phyloP scores from a whole-genome alignment of 345 rosid species.

The Eucalyptus sp. region DNA sequence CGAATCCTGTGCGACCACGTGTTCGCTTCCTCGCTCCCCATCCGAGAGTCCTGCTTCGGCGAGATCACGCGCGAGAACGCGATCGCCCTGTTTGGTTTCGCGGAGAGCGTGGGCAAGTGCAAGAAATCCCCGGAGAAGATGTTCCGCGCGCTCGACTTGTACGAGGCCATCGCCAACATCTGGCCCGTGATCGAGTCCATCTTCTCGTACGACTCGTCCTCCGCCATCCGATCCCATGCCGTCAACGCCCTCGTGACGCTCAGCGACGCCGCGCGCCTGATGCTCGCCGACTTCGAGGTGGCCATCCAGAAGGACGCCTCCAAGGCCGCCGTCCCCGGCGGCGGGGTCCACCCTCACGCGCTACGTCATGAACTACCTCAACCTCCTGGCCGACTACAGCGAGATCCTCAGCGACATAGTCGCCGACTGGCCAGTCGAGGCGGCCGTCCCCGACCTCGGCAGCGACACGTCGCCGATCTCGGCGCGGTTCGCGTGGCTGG shows the following conservation, averaged over 20 bases:
- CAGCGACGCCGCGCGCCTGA: conserved; percentile 25
- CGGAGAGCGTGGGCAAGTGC: conserved; percentile 48
- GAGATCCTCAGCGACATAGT: conserved; percentile 35
- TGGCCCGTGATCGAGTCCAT: conserved; percentile 40
- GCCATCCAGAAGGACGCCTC: conserved; percentile 49
- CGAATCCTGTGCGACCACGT: conserved; percentile 58
- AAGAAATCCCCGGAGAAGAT: conserved; percentile 62
- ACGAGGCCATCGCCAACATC: conserved; percentile 32
- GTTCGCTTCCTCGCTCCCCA: conserved; percentile 29
- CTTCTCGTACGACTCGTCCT: conserved; percentile 33
- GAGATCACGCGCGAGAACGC: conserved; percentile 50
- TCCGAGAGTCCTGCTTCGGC: conserved; percentile 45
- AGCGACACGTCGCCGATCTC: conserved; percentile 27
- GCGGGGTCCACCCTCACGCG: conserved; percentile 79
- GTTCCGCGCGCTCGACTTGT: conserved; percentile 58
- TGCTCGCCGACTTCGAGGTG: conserved; percentile 48
- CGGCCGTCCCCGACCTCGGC: conserved; percentile 9
- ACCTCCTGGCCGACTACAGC: conserved; percentile 55
- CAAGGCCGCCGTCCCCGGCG: conserved; percentile 39
- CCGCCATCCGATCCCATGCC: conserved; percentile 24
- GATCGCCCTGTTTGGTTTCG: conserved; percentile 44
- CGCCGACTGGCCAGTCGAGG: conserved; percentile 37
- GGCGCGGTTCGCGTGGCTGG: conserved; percentile 45
- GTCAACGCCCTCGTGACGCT: conserved; percentile 33
- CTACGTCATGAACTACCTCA: conserved; percentile 70